Evolutionary conservation across 108 stramenopile genomes (phyloP).

Genomic region (Ochromonas danica): DNA sequence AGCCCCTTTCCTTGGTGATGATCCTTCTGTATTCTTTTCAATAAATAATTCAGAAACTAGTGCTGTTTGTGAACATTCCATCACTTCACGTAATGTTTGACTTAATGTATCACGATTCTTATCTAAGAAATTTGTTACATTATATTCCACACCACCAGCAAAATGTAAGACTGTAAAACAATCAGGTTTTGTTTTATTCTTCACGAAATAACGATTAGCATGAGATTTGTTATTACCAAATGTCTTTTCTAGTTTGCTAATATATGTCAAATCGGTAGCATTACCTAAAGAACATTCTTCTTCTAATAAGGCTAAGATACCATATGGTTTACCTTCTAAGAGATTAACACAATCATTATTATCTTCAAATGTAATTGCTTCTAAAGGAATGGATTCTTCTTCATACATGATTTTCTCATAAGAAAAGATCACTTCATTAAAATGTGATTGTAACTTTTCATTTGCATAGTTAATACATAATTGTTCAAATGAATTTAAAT

Average conservation of each 20-base stretch:
- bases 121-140: constrained; percentile 23
- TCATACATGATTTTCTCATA: constrained; percentile 18
- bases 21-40: background rate
- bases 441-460: constrained; percentile 33
- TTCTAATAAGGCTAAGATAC: constrained; percentile 33
- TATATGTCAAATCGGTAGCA: constrained; percentile 24
- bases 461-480: constrained; percentile 37
- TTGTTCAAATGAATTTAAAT: constrained; percentile 32
- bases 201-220: constrained; percentile 4
- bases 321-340: background rate
- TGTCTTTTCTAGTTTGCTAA: constrained; percentile 27
- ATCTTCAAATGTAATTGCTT: background rate
- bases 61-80: background rate
- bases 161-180: constrained; percentile 36
- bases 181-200: constrained; percentile 35
- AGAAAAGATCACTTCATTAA: constrained; percentile 32
- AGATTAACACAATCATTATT: constrained; percentile 32
- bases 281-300: constrained; percentile 35
- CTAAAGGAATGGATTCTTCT: constrained; percentile 25
- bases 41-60: constrained; percentile 26
- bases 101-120: constrained; percentile 36
- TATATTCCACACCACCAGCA: constrained; percentile 29
- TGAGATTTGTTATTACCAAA: background rate
- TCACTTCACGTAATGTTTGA: background rate
- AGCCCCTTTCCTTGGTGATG: background rate